A percentile compares a stretch with the other conserved stretches of the same genome.
Evolutionary conservation across 2,329 filamentous ascomycete species (phyloP).

Genomic region (Fusarium setosum): DNA sequence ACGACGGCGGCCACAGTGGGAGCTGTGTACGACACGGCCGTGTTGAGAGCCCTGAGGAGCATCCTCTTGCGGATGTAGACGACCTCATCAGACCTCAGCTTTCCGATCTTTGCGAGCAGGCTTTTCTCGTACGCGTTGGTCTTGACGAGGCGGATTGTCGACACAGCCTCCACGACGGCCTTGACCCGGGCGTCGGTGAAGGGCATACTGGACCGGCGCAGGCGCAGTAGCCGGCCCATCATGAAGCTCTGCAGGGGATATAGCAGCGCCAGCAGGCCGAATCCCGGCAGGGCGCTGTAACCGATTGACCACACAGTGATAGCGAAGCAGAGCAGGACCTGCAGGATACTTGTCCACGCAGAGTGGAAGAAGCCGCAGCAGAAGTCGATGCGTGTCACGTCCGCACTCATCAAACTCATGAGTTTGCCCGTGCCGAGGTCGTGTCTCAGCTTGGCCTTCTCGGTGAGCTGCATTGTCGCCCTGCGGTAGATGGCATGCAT

Average conservation of each 20-base stretch:
- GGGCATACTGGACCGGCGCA: constrained; percentile 18
- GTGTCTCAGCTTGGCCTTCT: constrained; percentile 29
- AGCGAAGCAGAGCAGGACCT: constrained; percentile 46
- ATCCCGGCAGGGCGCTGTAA: constrained; percentile 19
- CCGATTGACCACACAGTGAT: constrained; percentile 16
- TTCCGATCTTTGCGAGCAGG: constrained; percentile 21
- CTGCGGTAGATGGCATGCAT: constrained; percentile 29
- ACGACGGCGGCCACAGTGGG: constrained; percentile 22
- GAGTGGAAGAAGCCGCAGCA: constrained; percentile 48
- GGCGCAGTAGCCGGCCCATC: constrained; percentile 16
- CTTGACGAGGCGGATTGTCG: constrained; percentile 17
- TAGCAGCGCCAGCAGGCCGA: constrained; percentile 10
- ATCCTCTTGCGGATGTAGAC: constrained; percentile 27
- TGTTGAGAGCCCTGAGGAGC: constrained; percentile 25
- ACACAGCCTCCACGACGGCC: constrained; percentile 19
- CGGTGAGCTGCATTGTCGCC: constrained; percentile 20
- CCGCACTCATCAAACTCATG: constrained; percentile 47
- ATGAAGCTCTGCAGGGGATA: constrained; percentile 28
- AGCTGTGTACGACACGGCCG: constrained; percentile 15
- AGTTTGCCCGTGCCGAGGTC: constrained; percentile 42
- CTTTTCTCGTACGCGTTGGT: constrained; percentile 28
- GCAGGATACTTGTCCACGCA: constrained; percentile 46
- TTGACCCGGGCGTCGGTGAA: constrained; percentile 23
- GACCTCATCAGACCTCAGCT: constrained; percentile 17
- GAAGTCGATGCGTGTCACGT: constrained; percentile 47